A percentile compares a stretch with the other conserved stretches of the same genome.
Conservation (phyloP, 352 stramenopile species). For the Phytophthora chlamydospora region DNA sequence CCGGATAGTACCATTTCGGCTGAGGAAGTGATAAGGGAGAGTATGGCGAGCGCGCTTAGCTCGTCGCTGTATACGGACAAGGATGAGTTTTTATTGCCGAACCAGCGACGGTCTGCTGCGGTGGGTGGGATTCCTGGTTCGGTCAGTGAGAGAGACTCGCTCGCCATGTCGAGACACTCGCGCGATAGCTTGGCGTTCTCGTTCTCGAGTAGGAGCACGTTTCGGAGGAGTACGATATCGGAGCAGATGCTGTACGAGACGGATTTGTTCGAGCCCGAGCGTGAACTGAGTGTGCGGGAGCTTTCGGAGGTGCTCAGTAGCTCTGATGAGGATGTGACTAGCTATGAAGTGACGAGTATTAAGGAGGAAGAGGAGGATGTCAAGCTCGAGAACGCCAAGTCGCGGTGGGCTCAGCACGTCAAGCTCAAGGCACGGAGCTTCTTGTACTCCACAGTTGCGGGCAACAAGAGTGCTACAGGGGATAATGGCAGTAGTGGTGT, state of each 20-base stretch:
- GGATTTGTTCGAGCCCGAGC: constrained; percentile 83
- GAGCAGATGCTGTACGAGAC: constrained; percentile 88
- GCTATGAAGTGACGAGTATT: constrained; percentile 83
- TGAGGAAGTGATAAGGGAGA: constrained; percentile 88
- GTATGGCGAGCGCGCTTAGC: constrained; percentile 77
- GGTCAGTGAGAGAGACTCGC: constrained; percentile 40
- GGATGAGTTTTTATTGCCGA: constrained; percentile 62
- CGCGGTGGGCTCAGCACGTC: constrained; percentile 85
- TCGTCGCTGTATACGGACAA: constrained; percentile 77
- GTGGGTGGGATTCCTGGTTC: constrained; percentile 20
- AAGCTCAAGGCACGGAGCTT: constrained; percentile 86
- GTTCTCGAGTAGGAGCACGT: constrained; percentile 82
- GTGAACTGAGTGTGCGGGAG: constrained; percentile 73
- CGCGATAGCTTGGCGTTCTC: constrained; percentile 64
- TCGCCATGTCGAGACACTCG: constrained; percentile 43
- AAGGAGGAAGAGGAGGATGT: constrained; percentile 85
- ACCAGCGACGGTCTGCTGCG: constrained; percentile 36
- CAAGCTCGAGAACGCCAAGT: constrained; percentile 85
- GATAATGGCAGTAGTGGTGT: constrained; percentile 12
- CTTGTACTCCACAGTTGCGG: constrained; percentile 61
- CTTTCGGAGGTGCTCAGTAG: constrained; percentile 78
- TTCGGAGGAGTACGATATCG: constrained; percentile 78
- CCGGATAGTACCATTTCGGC: constrained; percentile 85
- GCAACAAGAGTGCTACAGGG: constrained; percentile 32
- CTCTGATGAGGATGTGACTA: constrained; percentile 64